Evolutionary conservation across 1,284 basidiomycete genomes (phyloP), one percentile per base, ranked within the genome.

Genomic region (Singerocomus rubriflavus): DNA sequence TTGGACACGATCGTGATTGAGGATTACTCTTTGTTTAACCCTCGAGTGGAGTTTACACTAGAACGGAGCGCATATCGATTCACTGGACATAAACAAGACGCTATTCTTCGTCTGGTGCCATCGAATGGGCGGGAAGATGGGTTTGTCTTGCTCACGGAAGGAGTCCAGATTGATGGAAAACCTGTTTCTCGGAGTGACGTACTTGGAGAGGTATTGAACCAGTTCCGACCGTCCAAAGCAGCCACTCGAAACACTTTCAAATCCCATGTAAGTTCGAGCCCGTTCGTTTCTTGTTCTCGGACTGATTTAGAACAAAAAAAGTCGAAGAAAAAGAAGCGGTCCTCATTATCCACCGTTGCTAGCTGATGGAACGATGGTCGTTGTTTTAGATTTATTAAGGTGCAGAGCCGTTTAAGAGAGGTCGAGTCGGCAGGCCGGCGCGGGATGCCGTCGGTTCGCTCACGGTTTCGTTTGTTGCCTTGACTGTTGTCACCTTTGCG

Each of bases 1-100:
- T 44, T 66, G 50, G 61, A 63, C 38, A 63, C 64, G 14, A 45
- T 65, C 51, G 53, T 63, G 31, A 31, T 65, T 29, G 62, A 63
- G 36, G 66, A 51, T 16, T 61, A 65, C 37, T 56, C 64, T 8
- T n/a, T 33, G 32, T 32, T 61, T 4, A 61, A 61, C 12, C 46
- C 55, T 0, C 55, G 64, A 21, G 37, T 52, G 21, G 50, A 65
- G 27, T 66, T 63, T 35, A 63, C 61, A 36, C 41, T 66, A 32
- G 64, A 63, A 43, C 55, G 64, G 21, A 54, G 41, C 26, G 58
- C 64, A 31, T 63, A 61, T 45, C 54, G 54, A 14, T 66, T 67
- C 37, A 39, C 46, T 48, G 39, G 39, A 9, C 52, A 57, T 14
- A 66, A 64, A 16, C 41, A 59, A n/a, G 55, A 63, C 13, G 56